Evolutionary conservation across 2,329 filamentous ascomycete species (phyloP), one percentile per base, ranked within the genome.

Genomic region (Fusarium sp.): DNA sequence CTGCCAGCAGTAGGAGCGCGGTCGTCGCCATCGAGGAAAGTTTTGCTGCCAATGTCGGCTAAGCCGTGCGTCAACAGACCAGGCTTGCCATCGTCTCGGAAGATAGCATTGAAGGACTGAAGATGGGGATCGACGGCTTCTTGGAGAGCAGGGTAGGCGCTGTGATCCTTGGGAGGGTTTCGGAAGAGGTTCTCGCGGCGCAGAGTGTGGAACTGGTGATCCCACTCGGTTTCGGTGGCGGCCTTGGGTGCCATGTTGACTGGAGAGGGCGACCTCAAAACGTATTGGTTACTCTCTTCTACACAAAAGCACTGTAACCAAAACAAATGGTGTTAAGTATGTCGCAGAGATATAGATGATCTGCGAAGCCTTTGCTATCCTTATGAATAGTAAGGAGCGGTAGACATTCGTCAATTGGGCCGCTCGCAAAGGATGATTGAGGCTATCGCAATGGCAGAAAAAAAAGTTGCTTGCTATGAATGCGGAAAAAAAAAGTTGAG

Each of bases 31-130:
- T 99, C 96, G 50, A 97, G 88, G 76, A 92, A 97, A 7, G 88
- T 88, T 82, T 95, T 97, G 69, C 89, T 92, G 75, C 95, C 96
- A 81, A 99, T 98, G 78, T 99, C 96, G 76, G 88, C 89, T 65
- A 98, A 80, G 14, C 87, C 94, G 70, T 93, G 90, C 51, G 92
- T 88, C 56, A 99, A 76, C 61, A 89, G 78, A 45, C 84, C 80
- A 16, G 78, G 79, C 69, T 80, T 81, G 51, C 92, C 93, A 80
- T 91, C 87, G 61, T 87, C 85, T 32, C 90, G 88, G 78, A 98
- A 97, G 49, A 98, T 86, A 55, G 90, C 90, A 84, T 99, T 97
- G 88, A 98, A 99, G 9, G 96, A 96, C 76, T 98, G 91, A 74
- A 98, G 92, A 80, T 99, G 96, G 51, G 96, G 96, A 71, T 92